These are phyloP conservation scores for Auxenochlorella pyrenoidosa DNA, from an alignment of 139 green algal genomes.

Conservation along the genomic window DNA sequence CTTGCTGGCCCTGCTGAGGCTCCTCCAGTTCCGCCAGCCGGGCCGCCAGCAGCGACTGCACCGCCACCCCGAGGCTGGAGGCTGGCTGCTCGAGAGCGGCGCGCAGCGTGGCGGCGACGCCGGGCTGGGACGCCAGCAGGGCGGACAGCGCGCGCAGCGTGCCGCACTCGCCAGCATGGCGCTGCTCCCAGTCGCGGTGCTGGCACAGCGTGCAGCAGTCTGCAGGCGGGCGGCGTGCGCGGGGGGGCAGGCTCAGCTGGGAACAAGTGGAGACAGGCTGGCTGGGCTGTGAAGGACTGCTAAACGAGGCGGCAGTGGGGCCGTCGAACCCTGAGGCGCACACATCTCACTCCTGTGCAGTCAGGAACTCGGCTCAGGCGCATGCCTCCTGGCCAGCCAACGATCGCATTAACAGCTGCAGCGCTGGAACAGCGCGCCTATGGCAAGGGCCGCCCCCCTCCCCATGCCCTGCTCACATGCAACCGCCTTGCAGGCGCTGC, in stretches of 20 bases:
- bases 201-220: conserved; percentile 29
- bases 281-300: no score
- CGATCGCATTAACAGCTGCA: not conserved
- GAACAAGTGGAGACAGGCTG: no score
- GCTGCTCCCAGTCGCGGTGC: conserved; percentile 16
- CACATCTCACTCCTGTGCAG: no score
- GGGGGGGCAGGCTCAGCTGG: no score
- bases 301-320: not conserved
- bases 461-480: not conserved
- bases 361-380: no score
- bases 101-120: not conserved
- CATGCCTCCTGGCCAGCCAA: not conserved
- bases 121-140: not conserved
- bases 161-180: conserved; percentile 19
- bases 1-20: not conserved
- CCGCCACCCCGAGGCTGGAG: not conserved
- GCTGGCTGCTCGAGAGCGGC: not conserved
- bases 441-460: no score
- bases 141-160: not conserved
- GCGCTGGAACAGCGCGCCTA: not conserved
- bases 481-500: conserved; percentile 20
- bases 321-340: not conserved
- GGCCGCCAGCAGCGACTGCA: not conserved
- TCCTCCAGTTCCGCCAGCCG: not conserved
- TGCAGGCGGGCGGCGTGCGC: not conserved